phyloP scores from a whole-genome alignment of 1,284 basidiomycete species.

The Naganishia sp. region DNA sequence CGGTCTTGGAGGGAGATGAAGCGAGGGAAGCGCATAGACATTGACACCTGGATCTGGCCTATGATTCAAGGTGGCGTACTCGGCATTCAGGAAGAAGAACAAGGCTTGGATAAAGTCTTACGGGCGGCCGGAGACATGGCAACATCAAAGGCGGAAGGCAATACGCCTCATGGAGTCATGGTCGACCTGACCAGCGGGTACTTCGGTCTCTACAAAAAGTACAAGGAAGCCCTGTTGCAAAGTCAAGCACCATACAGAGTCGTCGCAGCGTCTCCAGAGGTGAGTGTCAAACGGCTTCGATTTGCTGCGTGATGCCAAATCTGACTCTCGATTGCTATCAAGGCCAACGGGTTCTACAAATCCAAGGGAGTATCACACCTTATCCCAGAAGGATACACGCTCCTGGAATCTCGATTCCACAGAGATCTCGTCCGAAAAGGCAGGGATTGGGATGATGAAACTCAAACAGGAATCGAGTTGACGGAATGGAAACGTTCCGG shows the following conservation, averaged over 20 bases:
- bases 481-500: constrained; percentile 84
- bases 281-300: constrained; percentile 47
- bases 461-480: constrained; percentile 64
- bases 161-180: constrained; percentile 33
- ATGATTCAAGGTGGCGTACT: constrained; percentile 84
- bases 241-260: constrained; percentile 66
- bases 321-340: constrained; percentile 21
- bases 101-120: constrained; percentile 57
- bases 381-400: constrained; percentile 93
- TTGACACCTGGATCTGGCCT: constrained; percentile 69
- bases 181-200: constrained; percentile 88
- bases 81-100: constrained; percentile 77
- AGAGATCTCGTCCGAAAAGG: constrained; percentile 61
- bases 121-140: constrained; percentile 41
- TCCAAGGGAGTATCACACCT: constrained; percentile 85
- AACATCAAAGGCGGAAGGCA: constrained; percentile 16
- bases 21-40: constrained; percentile 45
- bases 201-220: constrained; percentile 82
- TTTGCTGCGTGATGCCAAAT: background rate
- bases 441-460: constrained; percentile 56
- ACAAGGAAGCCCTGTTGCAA: constrained; percentile 71
- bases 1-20: constrained; percentile 46
- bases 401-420: constrained; percentile 84
- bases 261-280: constrained; percentile 83
- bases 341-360: constrained; percentile 95